These are phyloP conservation scores for Picea mariana DNA, from an alignment of 83 land plant genomes.

Conservation along the genomic window DNA sequence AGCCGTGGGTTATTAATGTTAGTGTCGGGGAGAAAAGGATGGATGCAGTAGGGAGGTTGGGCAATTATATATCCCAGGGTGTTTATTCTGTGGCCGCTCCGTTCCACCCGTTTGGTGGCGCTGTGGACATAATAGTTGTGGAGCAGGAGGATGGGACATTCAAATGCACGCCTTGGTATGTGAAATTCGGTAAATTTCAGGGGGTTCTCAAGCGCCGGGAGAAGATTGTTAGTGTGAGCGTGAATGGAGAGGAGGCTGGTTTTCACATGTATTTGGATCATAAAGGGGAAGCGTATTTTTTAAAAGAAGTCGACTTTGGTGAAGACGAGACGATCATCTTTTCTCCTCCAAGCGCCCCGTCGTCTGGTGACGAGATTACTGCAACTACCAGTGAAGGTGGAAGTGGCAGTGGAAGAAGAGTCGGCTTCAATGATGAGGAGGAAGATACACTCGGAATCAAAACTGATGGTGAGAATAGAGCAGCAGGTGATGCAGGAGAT, in stretches of 20 bases:
- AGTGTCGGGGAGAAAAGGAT: slow-evolving; percentile 29
- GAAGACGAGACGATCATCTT: slow-evolving; percentile 32
- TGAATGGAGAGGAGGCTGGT: slow-evolving; percentile 70
- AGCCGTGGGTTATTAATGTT: no score
- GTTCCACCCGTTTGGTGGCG: slow-evolving; percentile 98
- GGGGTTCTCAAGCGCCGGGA: slow-evolving; percentile 82
- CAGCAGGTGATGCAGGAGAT: background rate
- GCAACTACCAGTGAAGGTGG: slow-evolving; percentile 11
- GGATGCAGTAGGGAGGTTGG: slow-evolving; percentile 75
- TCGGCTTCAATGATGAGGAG: slow-evolving; percentile 10
- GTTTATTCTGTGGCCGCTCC: slow-evolving; percentile 88
- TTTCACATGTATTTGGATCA: slow-evolving; percentile 88
- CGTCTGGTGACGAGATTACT: slow-evolving; percentile 71
- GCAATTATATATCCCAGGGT: slow-evolving; percentile 71
- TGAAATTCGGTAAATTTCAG: slow-evolving; percentile 91
- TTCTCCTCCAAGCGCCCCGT: slow-evolving; percentile 25
- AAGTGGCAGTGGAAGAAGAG: slow-evolving; percentile 23
- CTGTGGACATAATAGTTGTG: slow-evolving; percentile 93
- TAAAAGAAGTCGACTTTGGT: slow-evolving; percentile 54
- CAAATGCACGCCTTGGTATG: slow-evolving; percentile 95
- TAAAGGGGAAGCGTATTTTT: slow-evolving; percentile 91
- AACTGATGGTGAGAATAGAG: no score
- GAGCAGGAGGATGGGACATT: slow-evolving; percentile 91
- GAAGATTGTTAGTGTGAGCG: slow-evolving; percentile 63
- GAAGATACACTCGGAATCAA: background rate